Conservation (phyloP, 2,329 filamentous ascomycete genomes). For the Cryphonectria naterciae region DNA sequence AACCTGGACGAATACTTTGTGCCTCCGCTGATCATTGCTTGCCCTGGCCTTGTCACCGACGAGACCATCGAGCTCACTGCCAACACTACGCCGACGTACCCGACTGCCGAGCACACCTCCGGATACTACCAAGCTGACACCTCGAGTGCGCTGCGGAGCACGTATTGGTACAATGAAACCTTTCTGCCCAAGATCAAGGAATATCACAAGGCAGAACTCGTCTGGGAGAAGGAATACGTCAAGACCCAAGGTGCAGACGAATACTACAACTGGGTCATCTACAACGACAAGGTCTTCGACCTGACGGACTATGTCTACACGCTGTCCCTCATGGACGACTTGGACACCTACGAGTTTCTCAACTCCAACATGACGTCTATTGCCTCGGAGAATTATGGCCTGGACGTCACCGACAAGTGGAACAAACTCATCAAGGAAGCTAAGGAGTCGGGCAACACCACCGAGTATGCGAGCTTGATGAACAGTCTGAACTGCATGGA, state of each 20-base stretch:
- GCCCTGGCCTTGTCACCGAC: constrained; percentile 70
- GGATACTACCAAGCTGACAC: constrained; percentile 63
- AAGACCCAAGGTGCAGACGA: constrained; percentile 67
- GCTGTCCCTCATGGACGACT: constrained; percentile 58
- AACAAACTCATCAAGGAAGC: constrained; percentile 54
- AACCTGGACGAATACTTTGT: constrained; percentile 86
- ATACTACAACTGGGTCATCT: constrained; percentile 77
- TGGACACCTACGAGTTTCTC: constrained; percentile 70
- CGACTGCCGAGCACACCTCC: constrained; percentile 69
- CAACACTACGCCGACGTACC: constrained; percentile 65
- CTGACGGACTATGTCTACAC: constrained; percentile 91
- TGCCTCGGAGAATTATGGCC: constrained; percentile 76
- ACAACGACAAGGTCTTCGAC: constrained; percentile 80
- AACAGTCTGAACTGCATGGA: constrained; percentile 82
- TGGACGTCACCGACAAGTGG: constrained; percentile 73
- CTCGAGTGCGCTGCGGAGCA: constrained; percentile 60
- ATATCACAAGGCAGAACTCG: constrained; percentile 85
- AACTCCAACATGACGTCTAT: constrained; percentile 68
- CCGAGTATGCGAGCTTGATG: constrained; percentile 52
- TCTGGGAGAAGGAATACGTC: constrained; percentile 67
- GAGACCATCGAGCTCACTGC: constrained; percentile 59
- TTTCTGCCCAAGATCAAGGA: constrained; percentile 83
- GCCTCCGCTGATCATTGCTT: constrained; percentile 75
- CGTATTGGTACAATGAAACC: constrained; percentile 74
- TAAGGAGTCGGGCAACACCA: constrained; percentile 50